A percentile compares a stretch with the other conserved stretches of the same genome.
phyloP scores from a whole-genome alignment of 805 yeast genomes.

The Candida palmyrensis region DNA sequence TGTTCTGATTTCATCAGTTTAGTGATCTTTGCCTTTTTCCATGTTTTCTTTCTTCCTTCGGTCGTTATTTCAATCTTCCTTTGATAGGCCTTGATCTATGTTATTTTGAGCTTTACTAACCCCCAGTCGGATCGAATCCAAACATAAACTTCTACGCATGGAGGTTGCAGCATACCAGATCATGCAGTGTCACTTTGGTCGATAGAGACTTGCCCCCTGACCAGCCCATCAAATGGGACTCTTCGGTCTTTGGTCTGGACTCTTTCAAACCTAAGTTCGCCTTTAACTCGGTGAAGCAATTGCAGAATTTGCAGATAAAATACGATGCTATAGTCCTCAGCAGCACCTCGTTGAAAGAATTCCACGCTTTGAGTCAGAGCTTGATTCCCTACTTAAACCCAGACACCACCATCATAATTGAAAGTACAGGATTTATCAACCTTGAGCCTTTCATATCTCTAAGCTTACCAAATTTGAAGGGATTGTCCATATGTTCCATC shows the following conservation, averaged over 20 bases:
- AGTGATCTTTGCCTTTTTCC: background rate
- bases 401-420: conserved; percentile 54
- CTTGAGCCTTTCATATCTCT: conserved; percentile 63
- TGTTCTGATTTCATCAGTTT: too few species aligned
- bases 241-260: conserved; percentile 10
- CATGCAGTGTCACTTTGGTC: conserved; percentile 34
- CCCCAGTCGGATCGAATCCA: conserved; percentile 50
- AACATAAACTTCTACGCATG: conserved; percentile 56
- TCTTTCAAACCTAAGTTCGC: conserved; percentile 13
- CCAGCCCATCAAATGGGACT: conserved; percentile 11
- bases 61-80: background rate
- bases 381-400: conserved; percentile 20
- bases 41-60: background rate
- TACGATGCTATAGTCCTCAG: conserved; percentile 33
- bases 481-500: conserved; percentile 43
- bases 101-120: background rate
- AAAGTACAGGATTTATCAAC: conserved; percentile 67
- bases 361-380: conserved; percentile 23
- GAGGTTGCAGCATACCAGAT: conserved; percentile 45
- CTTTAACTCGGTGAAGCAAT: conserved; percentile 8
- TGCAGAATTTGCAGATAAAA: conserved; percentile 11
- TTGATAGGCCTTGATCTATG: background rate
- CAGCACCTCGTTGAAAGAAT: conserved; percentile 33
- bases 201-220: conserved; percentile 11
- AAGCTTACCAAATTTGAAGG: conserved; percentile 29